Evolutionary conservation across 2,329 filamentous ascomycete genomes (phyloP).

Genomic region (Dothideomycetes sp.): DNA sequence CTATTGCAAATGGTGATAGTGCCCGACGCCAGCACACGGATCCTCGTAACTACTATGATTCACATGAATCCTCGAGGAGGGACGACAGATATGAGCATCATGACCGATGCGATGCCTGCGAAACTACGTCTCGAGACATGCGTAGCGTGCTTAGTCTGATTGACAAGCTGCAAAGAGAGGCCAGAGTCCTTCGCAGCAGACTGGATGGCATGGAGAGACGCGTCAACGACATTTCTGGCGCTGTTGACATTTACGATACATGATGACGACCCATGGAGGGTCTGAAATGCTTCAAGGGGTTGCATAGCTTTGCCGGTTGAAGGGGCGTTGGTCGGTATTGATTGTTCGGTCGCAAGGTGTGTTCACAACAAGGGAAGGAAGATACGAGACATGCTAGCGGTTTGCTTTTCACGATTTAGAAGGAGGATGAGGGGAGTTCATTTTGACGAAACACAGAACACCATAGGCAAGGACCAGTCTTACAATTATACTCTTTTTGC

Average conservation of each 20-base stretch:
- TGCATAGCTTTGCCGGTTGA: too few species aligned
- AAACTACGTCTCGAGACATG: conserved; percentile 3
- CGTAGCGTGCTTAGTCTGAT: conserved; percentile 1
- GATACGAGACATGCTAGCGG: too few species aligned
- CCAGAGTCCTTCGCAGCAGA: conserved; percentile 6
- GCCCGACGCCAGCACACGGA: conserved; percentile 1
- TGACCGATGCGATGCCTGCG: conserved; percentile 4
- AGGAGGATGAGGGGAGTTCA: too few species aligned
- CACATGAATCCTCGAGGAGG: not conserved
- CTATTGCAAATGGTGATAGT: conserved; percentile 1
- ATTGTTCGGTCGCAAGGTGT: too few species aligned
- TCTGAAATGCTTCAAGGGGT: too few species aligned
- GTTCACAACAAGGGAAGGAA: too few species aligned
- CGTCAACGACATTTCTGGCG: conserved; percentile 3
- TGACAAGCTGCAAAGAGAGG: conserved; percentile 4
- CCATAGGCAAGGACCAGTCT: too few species aligned
- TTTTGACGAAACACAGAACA: too few species aligned
- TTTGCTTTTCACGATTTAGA: too few species aligned
- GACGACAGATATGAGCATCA: conserved; percentile 5
- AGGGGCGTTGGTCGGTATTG: too few species aligned
- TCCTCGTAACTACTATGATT: conserved; percentile 3
- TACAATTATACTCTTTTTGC: too few species aligned
- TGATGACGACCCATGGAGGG: too few species aligned
- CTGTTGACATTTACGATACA: conserved; percentile 9
- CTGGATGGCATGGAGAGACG: conserved; percentile 5